phyloP scores from a whole-genome alignment of 2,329 filamentous ascomycete genomes.

The Fusarium buxicola region DNA sequence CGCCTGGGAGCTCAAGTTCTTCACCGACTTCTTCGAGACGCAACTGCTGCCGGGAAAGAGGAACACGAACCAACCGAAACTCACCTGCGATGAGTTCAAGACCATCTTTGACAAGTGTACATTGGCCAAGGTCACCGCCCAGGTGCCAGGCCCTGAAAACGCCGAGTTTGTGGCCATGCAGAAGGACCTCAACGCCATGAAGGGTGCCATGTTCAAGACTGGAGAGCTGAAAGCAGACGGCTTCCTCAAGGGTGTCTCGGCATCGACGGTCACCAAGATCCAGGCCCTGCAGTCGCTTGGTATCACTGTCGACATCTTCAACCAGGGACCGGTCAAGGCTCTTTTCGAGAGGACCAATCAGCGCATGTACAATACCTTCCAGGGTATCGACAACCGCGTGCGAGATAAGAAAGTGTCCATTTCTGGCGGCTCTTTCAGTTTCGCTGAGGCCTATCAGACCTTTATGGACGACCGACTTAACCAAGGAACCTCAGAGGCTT shows the following conservation, averaged over 20 bases:
- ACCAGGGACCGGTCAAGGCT: background rate
- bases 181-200: constrained; percentile 8
- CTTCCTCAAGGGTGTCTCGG: background rate
- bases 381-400: constrained; percentile 5
- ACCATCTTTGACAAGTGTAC: constrained; percentile 1
- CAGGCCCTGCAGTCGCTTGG: constrained; percentile 10
- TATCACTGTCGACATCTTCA: constrained; percentile 12
- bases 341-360: constrained; percentile 16
- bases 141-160: background rate
- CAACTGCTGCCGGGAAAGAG: background rate
- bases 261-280: background rate
- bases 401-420: background rate
- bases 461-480: constrained; percentile 11
- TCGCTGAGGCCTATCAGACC: constrained; percentile 4
- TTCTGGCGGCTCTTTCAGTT: background rate
- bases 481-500: background rate
- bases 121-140: background rate
- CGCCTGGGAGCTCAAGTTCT: constrained; percentile 20
- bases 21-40: constrained; percentile 14
- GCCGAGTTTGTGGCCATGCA: constrained; percentile 15
- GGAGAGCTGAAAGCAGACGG: background rate
- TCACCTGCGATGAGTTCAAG: constrained; percentile 17
- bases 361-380: constrained; percentile 16
- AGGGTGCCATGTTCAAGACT: constrained; percentile 18
- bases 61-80: background rate